These are phyloP conservation scores for Microsporum ferrugineum DNA, from an alignment of 2,329 filamentous ascomycete species.

Conservation along the genomic window DNA sequence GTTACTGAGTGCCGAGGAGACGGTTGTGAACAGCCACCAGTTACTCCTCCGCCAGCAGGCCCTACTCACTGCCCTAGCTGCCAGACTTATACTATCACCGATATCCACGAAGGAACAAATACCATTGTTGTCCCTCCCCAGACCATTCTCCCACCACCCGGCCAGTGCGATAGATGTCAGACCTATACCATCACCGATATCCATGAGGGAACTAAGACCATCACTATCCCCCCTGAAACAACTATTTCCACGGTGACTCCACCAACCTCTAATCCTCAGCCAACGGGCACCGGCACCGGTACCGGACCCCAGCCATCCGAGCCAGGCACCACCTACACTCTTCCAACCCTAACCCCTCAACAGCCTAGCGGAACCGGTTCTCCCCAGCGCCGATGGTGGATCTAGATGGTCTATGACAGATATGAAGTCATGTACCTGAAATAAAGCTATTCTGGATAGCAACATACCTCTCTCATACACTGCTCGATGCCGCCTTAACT, in stretches of 20 bases:
- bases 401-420: background rate
- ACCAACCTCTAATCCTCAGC: constrained; percentile 1
- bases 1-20: constrained; percentile 13
- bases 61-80: constrained; percentile 16
- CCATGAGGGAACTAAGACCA: background rate
- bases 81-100: constrained; percentile 22
- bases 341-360: background rate
- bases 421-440: background rate
- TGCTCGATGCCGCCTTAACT: background rate
- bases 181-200: background rate
- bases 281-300: constrained; percentile 3
- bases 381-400: background rate
- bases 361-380: background rate
- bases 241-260: constrained; percentile 1
- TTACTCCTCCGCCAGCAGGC: constrained; percentile 4
- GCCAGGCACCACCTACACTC: background rate
- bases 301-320: background rate
- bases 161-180: background rate
- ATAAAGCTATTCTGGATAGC: background rate
- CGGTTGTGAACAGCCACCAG: constrained; percentile 6
- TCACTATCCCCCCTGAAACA: background rate
- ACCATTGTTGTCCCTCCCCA: constrained; percentile 21
- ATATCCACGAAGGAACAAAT: constrained; percentile 17
- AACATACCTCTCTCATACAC: too few relatives aligned
- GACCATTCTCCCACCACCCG: background rate